Conservation (phyloP, 805 yeast genomes). For the Starmerella tilneyi region DNA sequence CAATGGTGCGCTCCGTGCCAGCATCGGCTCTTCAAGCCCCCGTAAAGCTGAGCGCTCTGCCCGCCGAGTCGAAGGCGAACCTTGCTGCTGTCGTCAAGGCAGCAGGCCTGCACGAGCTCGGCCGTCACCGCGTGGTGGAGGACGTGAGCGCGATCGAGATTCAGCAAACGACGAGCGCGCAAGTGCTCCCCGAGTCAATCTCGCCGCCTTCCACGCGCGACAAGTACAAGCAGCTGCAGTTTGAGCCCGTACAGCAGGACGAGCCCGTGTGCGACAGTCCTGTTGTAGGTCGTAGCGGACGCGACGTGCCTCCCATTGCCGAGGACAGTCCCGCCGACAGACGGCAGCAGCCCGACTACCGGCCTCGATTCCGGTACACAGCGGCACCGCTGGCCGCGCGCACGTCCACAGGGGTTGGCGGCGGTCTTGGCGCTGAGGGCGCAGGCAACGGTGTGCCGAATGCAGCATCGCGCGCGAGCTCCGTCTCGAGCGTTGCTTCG, state of each 20-base stretch:
- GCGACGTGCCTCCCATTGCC: conserved; percentile 2
- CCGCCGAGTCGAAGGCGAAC: conserved; percentile 55
- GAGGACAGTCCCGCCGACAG: conserved; percentile 12
- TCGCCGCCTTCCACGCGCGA: conserved; percentile 86
- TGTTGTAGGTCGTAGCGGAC: conserved; percentile 23
- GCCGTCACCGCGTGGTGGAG: not conserved
- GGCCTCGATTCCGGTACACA: conserved; percentile 13
- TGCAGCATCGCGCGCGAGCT: not conserved
- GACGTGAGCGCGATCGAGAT: conserved; percentile 35
- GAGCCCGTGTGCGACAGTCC: conserved; percentile 26
- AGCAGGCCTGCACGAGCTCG: conserved; percentile 41
- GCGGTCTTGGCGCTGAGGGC: not conserved
- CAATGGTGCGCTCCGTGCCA: conserved; percentile 65
- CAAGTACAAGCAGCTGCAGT: conserved; percentile 47
- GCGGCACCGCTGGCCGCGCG: conserved; percentile 16
- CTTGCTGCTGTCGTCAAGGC: conserved; percentile 54
- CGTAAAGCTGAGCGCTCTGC: conserved; percentile 49
- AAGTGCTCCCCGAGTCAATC: conserved; percentile 74
- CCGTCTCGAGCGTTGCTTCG: not conserved
- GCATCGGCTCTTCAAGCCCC: conserved; percentile 50
- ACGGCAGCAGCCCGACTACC: conserved; percentile 4
- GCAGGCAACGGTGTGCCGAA: not conserved
- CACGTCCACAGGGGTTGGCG: conserved; percentile 11
- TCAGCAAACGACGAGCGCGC: conserved; percentile 24
- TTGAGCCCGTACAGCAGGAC: conserved; percentile 14